A percentile compares a stretch with the other conserved stretches of the same genome.
These are phyloP conservation scores for Furculomyces boomerangus DNA, from an alignment of 371 early-diverging fungal genomes.

Conservation along the genomic window DNA sequence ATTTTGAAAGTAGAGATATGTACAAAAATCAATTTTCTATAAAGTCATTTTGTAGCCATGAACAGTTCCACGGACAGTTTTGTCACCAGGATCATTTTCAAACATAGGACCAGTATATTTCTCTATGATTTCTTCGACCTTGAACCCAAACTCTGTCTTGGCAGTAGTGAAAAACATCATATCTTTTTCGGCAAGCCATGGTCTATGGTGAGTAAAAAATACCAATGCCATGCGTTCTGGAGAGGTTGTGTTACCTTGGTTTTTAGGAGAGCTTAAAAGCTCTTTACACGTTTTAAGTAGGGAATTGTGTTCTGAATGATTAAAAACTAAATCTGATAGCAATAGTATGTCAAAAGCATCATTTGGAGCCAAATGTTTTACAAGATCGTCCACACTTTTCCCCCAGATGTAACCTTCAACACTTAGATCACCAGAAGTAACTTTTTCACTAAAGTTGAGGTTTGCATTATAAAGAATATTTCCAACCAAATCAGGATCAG, in stretches of 20 bases:
- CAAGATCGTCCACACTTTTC: constrained; percentile 31
- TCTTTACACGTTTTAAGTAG: constrained; percentile 46
- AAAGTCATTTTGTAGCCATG: constrained; percentile 40
- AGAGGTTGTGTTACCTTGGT: constrained; percentile 4
- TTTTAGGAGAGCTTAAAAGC: constrained; percentile 22
- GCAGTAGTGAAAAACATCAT: constrained; percentile 66
- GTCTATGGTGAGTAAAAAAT: constrained; percentile 25
- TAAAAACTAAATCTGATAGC: constrained; percentile 79
- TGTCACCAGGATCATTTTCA: constrained; percentile 67
- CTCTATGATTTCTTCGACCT: constrained; percentile 44
- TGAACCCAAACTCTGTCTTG: constrained; percentile 45
- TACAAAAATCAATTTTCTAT: background rate
- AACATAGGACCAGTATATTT: constrained; percentile 70
- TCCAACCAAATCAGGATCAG: constrained; percentile 57
- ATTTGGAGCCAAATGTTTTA: constrained; percentile 16
- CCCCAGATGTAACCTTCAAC: constrained; percentile 79
- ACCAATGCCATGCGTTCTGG: constrained; percentile 20
- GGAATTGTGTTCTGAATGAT: constrained; percentile 62
- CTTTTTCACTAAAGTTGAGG: constrained; percentile 19
- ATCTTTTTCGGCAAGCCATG: constrained; percentile 49
- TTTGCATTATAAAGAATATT: constrained; percentile 53
- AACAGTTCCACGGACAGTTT: constrained; percentile 61
- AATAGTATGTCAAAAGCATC: constrained; percentile 57
- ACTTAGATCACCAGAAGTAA: constrained; percentile 7
- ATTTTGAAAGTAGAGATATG: no score